A percentile compares a stretch with the other conserved stretches of the same genome.
Conservation (phyloP, 164 flowering plant species). For the Amborella trichopoda region DNA sequence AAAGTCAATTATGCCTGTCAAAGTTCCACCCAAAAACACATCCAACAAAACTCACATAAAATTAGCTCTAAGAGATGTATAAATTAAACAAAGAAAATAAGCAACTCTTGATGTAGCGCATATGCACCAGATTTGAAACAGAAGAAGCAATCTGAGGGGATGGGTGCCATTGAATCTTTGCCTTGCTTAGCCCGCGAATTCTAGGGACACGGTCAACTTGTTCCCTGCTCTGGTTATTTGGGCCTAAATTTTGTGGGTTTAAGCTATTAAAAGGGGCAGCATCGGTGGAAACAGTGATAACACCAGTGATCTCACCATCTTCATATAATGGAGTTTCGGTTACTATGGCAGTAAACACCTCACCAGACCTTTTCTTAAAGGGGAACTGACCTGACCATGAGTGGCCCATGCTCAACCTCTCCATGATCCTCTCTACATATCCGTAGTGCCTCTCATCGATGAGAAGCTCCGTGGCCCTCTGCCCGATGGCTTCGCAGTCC, state of each 20-base stretch:
- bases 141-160: constrained; percentile 47
- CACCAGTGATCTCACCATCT: constrained; percentile 58
- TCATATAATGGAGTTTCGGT: constrained; percentile 64
- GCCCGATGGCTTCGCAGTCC: constrained; percentile 51
- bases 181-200: constrained; percentile 22
- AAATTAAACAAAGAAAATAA: no score
- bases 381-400: no score
- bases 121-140: constrained; percentile 76
- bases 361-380: constrained; percentile 67
- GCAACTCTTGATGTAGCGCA: constrained; percentile 7
- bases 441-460: constrained; percentile 28
- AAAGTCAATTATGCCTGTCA: no score
- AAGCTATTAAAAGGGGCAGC: constrained; percentile 46
- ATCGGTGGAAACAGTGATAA: constrained; percentile 75
- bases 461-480: constrained; percentile 26
- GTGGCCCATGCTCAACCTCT: no score
- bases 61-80: no score
- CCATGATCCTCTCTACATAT: constrained; percentile 22
- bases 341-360: constrained; percentile 64
- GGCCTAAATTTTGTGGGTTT: no score
- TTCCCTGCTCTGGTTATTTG: no score
- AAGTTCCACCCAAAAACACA: no score
- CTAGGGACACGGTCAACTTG: constrained; percentile 15
- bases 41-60: no score
- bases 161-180: constrained; percentile 49